These are phyloP conservation scores for Pisolithus orientalis DNA, from an alignment of 768 basidiomycete species.

Conservation along the genomic window DNA sequence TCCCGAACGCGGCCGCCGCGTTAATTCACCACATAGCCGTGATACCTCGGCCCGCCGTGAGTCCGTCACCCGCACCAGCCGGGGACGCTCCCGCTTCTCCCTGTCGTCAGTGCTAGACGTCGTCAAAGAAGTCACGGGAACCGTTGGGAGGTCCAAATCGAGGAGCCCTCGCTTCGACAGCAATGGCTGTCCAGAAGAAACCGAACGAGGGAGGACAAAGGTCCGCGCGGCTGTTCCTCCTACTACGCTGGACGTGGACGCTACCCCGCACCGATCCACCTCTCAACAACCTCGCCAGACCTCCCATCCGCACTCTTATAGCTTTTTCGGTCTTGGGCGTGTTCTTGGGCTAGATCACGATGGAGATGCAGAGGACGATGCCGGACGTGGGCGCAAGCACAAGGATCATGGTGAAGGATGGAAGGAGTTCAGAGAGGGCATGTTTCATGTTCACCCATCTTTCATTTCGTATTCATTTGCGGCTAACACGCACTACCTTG, in stretches of 20 bases:
- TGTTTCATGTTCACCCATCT: conserved; percentile 10
- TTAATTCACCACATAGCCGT: not conserved
- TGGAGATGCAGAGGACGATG: conserved; percentile 5
- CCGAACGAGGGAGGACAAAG: conserved; percentile 18
- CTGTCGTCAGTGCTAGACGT: conserved; percentile 12
- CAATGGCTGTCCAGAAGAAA: conserved; percentile 31
- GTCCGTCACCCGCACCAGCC: conserved; percentile 11
- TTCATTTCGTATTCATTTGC: not conserved
- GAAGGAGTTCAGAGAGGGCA: conserved; percentile 90
- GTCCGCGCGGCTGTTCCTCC: conserved; percentile 3
- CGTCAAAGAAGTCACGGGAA: conserved; percentile 13
- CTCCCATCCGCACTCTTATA: not conserved
- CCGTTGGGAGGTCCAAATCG: conserved; percentile 5
- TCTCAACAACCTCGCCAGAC: not conserved
- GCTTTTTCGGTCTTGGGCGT: conserved; percentile 28
- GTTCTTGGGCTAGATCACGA: conserved; percentile 5
- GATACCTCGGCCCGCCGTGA: conserved; percentile 23
- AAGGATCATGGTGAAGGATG: conserved; percentile 50
- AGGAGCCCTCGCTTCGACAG: conserved; percentile 15
- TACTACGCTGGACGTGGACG: not conserved
- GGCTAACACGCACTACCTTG: conserved; percentile 3
- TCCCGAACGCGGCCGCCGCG: not conserved
- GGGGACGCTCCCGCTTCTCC: conserved; percentile 14
- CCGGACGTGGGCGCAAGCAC: conserved; percentile 18
- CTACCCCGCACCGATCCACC: not conserved